Evolutionary conservation across 305 asterid genomes (phyloP).

Genomic region (Fraxinus sp.): DNA sequence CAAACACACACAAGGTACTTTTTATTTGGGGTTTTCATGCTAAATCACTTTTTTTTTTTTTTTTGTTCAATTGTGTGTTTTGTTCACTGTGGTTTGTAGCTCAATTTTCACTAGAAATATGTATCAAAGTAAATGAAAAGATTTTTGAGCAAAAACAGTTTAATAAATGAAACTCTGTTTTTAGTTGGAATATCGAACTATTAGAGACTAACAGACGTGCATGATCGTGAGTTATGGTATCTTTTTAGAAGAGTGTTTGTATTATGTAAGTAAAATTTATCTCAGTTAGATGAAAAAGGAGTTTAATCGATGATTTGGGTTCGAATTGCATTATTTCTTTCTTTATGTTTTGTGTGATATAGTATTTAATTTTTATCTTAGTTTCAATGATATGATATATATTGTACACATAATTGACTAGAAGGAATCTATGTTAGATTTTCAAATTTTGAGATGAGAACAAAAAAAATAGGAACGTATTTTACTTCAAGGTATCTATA

Average conservation of each 20-base stretch:
- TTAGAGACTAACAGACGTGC: not conserved
- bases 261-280: not conserved
- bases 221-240: not conserved
- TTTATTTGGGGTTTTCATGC: not conserved
- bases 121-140: not conserved
- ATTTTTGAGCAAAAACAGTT: not conserved
- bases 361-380: not conserved
- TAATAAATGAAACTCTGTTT: not conserved
- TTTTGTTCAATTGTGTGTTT: not conserved
- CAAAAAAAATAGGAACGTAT: not conserved
- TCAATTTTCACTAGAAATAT: not conserved
- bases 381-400: not conserved
- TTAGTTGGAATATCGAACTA: not conserved
- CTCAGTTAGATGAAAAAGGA: not conserved
- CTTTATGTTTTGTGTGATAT: not conserved
- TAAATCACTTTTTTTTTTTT: not conserved
- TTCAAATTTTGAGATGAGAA: constrained; percentile 2
- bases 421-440: not conserved
- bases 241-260: not conserved
- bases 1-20: too few species aligned
- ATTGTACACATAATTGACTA: not conserved
- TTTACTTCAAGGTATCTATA: not conserved
- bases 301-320: not conserved
- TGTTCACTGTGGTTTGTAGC: not conserved
- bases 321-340: not conserved